phyloP scores from a whole-genome alignment of 2,329 filamentous ascomycete genomes.

The Tolypocladium sp. region DNA sequence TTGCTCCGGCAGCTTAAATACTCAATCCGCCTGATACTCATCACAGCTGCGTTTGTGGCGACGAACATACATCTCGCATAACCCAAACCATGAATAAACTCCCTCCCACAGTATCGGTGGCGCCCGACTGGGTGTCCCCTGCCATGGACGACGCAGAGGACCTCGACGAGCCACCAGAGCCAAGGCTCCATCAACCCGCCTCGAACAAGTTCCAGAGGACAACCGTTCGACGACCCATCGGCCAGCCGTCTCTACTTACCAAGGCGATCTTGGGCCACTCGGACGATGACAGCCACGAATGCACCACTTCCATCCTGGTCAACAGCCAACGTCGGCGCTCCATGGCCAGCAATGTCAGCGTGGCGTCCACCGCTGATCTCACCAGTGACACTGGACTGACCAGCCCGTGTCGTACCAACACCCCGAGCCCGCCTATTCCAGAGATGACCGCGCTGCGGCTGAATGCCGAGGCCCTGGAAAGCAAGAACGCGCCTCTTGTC shows the following conservation, averaged over 20 bases:
- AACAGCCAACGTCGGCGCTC: conserved; percentile 45
- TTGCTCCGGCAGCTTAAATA: neutral
- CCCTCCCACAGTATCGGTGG: conserved; percentile 13
- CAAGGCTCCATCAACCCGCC: conserved; percentile 17
- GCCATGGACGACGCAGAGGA: conserved; percentile 61
- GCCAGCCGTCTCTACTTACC: conserved; percentile 77
- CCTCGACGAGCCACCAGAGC: conserved; percentile 81
- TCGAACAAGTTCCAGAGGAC: conserved; percentile 35
- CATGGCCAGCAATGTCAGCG: conserved; percentile 70
- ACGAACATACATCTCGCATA: neutral
- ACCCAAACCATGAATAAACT: conserved; percentile 16
- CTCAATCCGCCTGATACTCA: neutral
- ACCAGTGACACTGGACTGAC: conserved; percentile 92
- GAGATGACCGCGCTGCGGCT: conserved; percentile 40
- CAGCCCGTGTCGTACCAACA: conserved; percentile 78
- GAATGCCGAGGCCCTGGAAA: conserved; percentile 18
- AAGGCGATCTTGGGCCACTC: conserved; percentile 65
- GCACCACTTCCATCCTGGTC: conserved; percentile 24
- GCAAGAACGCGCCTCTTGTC: conserved; percentile 15
- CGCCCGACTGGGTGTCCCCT: conserved; percentile 22
- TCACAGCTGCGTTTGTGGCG: neutral
- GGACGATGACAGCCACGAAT: conserved; percentile 42
- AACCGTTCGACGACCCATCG: conserved; percentile 35
- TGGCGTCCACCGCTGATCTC: conserved; percentile 77
- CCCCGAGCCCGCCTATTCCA: conserved; percentile 77